Conservation (phyloP, 2,329 filamentous ascomycete genomes). For the Boeremia lycopersici region DNA sequence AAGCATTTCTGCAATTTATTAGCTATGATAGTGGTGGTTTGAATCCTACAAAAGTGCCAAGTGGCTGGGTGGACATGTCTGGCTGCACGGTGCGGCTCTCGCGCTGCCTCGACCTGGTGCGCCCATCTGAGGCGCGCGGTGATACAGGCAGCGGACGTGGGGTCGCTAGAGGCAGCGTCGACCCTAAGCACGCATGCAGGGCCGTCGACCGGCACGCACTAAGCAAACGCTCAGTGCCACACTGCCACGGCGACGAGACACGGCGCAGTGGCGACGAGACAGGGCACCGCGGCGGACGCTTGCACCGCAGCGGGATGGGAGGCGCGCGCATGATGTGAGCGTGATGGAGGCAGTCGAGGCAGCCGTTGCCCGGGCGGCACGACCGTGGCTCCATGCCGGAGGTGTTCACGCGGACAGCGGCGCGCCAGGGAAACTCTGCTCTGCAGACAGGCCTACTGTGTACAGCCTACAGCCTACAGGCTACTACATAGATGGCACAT, state of each 20-base stretch:
- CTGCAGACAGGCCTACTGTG: too few species aligned
- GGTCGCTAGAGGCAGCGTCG: conserved; percentile 5
- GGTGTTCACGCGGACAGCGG: conserved; percentile 11
- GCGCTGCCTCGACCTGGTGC: not conserved
- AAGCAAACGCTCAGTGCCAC: not conserved
- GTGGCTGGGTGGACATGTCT: too few species aligned
- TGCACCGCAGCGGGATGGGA: not conserved
- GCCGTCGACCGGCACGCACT: conserved; percentile 14
- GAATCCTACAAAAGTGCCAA: too few species aligned
- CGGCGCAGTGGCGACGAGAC: too few species aligned
- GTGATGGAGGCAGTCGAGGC: not conserved
- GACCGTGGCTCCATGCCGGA: conserved; percentile 4
- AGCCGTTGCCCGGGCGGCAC: conserved; percentile 7
- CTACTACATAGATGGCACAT: too few species aligned
- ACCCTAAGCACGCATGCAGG: conserved; percentile 29
- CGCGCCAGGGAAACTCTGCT: conserved; percentile 1
- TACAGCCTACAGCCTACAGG: too few species aligned
- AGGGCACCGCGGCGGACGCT: not conserved
- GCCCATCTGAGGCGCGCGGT: conserved; percentile 1
- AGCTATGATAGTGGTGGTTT: too few species aligned
- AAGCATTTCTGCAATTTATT: too few species aligned
- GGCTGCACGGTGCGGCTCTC: conserved; percentile 5
- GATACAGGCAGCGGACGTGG: conserved; percentile 12
- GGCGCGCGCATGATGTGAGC: conserved; percentile 3
- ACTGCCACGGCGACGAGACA: too few species aligned